Conservation (phyloP, 2,329 filamentous ascomycete species). For the Arthrocladium fulminans region DNA sequence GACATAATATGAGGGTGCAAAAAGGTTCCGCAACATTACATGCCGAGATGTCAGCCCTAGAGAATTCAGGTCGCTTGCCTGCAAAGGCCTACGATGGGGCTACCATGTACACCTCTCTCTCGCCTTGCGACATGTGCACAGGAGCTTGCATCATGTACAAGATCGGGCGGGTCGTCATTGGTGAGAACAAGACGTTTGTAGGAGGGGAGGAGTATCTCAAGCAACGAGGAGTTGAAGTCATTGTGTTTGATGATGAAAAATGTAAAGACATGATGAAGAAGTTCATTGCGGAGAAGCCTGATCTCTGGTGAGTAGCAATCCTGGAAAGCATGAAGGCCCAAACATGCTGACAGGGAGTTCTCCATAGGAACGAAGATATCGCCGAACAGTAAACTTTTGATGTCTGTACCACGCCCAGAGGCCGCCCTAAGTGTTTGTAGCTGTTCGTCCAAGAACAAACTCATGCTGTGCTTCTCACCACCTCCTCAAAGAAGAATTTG, state of each 20-base stretch:
- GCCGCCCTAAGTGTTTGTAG: constrained; percentile 1
- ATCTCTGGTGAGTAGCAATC: constrained; percentile 52
- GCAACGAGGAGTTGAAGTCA: constrained; percentile 59
- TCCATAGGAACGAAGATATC: constrained; percentile 50
- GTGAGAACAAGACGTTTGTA: constrained; percentile 66
- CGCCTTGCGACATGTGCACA: constrained; percentile 74
- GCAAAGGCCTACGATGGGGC: constrained; percentile 59
- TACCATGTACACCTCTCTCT: constrained; percentile 77
- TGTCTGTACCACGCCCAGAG: not conserved
- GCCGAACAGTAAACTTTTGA: constrained; percentile 25
- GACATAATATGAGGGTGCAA: constrained; percentile 69
- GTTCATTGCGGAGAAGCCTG: constrained; percentile 64
- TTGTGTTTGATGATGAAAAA: constrained; percentile 58
- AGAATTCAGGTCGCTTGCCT: constrained; percentile 63
- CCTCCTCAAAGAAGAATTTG: constrained; percentile 84
- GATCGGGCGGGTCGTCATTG: constrained; percentile 63
- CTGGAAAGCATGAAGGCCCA: not conserved
- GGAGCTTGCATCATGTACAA: constrained; percentile 70
- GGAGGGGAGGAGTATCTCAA: constrained; percentile 64
- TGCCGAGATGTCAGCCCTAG: constrained; percentile 69
- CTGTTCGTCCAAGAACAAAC: not conserved
- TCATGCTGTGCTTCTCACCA: constrained; percentile 6
- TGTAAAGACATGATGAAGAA: constrained; percentile 61
- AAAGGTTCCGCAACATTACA: constrained; percentile 36
- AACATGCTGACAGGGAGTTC: constrained; percentile 9